Percentiles rank a stretch among this genome's conserved stretches.
Conservation (phyloP, 2,329 filamentous ascomycete genomes). For the Albophoma yamanashiensis region DNA sequence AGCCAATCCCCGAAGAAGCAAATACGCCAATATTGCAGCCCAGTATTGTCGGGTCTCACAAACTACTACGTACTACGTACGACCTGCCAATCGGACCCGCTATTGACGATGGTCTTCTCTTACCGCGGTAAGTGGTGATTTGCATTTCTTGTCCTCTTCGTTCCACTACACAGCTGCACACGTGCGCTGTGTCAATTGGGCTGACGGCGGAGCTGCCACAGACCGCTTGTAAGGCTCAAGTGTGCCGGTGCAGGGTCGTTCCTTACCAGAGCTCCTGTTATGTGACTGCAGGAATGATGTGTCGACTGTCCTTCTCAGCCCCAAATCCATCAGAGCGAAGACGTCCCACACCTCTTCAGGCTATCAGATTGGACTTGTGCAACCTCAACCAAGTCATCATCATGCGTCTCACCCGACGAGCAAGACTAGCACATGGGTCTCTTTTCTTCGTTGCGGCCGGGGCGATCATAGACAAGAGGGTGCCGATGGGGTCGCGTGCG, state of each 20-base stretch:
- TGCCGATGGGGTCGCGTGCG: background rate
- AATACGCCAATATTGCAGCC: background rate
- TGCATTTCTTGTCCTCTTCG: background rate
- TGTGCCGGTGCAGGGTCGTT: background rate
- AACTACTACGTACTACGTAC: too few relatives aligned
- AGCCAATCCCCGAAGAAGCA: background rate
- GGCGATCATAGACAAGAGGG: background rate
- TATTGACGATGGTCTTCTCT: background rate
- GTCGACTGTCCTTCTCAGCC: background rate
- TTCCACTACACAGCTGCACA: background rate
- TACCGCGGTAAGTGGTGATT: background rate
- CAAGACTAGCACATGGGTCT: background rate
- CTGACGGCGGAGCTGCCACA: background rate
- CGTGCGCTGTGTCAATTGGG: background rate
- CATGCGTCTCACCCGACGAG: background rate
- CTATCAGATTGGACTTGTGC: background rate
- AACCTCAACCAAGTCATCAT: background rate
- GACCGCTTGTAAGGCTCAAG: background rate
- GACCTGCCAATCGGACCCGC: background rate
- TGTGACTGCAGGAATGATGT: background rate
- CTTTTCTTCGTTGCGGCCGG: background rate
- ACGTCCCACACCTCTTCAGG: background rate
- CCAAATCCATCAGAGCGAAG: background rate
- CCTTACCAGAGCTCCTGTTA: background rate
- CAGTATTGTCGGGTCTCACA: background rate